Evolutionary conservation across 441 rosid genomes (phyloP).

Genomic region (Lagerstroemia fauriei): DNA sequence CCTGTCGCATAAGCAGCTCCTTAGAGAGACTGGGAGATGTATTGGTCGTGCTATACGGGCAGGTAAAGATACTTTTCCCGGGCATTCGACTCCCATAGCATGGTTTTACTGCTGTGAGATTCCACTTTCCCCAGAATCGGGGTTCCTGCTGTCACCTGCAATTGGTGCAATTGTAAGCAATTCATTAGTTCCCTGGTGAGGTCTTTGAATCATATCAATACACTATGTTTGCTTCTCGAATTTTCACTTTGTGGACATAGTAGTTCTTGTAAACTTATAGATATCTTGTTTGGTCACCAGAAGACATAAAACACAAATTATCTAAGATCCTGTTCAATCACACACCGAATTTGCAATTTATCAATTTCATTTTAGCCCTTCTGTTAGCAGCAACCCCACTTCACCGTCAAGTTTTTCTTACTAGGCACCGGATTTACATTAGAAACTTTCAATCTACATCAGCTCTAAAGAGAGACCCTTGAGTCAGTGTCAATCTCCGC

Average conservation of each 20-base stretch:
- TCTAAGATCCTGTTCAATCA: no score
- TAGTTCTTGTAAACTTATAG: no score
- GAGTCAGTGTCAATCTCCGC: no score
- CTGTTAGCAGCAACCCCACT: background rate
- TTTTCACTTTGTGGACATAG: background rate
- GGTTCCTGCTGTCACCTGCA: slow-evolving; percentile 88
- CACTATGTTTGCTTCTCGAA: no score
- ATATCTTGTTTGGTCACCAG: no score
- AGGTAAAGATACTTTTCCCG: slow-evolving; percentile 74
- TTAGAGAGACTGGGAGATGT: slow-evolving; percentile 79
- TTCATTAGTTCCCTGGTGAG: slow-evolving; percentile 33
- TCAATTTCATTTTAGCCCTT: no score
- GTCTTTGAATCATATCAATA: background rate
- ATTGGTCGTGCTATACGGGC: slow-evolving; percentile 81
- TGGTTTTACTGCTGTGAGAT: slow-evolving; percentile 83
- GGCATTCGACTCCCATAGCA: slow-evolving; percentile 74
- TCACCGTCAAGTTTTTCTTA: no score
- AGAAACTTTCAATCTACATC: no score
- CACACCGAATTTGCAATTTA: no score
- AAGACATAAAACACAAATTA: no score
- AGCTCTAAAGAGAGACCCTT: no score
- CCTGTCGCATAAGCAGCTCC: slow-evolving; percentile 73
- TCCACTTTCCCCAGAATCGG: slow-evolving; percentile 94
- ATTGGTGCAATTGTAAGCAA: slow-evolving; percentile 75
- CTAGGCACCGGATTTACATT: no score